Evolutionary conservation across 805 yeast genomes (phyloP).

Genomic region (Myxozyma geophila): DNA sequence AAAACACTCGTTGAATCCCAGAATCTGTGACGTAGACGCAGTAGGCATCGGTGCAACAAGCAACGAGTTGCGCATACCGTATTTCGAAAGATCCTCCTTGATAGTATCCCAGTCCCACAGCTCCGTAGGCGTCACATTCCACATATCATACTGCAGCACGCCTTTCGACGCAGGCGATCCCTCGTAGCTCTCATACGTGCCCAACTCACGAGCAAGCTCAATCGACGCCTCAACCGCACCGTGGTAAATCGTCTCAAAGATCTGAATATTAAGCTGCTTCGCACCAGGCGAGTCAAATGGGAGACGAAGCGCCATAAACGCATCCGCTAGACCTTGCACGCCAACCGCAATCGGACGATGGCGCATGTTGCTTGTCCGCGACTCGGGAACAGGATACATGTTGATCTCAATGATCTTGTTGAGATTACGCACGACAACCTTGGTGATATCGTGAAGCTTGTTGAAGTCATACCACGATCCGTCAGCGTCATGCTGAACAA

Average conservation of each 20-base stretch:
- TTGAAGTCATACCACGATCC: slow-evolving; percentile 68
- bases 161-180: slow-evolving; percentile 95
- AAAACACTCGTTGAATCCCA: slow-evolving; percentile 93
- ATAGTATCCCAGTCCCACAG: slow-evolving; percentile 85
- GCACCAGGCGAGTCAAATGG: slow-evolving; percentile 90
- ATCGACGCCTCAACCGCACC: slow-evolving; percentile 86
- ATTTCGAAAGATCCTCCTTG: slow-evolving; percentile 59
- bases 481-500: slow-evolving; percentile 56
- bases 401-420: slow-evolving; percentile 84
- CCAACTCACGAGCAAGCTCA: slow-evolving; percentile 73
- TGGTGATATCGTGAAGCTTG: slow-evolving; percentile 73
- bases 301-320: slow-evolving; percentile 74
- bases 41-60: slow-evolving; percentile 97
- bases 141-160: slow-evolving; percentile 79
- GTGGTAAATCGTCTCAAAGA: slow-evolving; percentile 94
- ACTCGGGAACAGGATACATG: slow-evolving; percentile 79
- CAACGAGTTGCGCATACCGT: slow-evolving; percentile 86
- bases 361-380: slow-evolving; percentile 73
- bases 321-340: slow-evolving; percentile 96
- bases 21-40: slow-evolving; percentile 94
- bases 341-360: slow-evolving; percentile 97
- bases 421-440: slow-evolving; percentile 77
- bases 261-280: slow-evolving; percentile 72
- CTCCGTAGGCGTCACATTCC: slow-evolving; percentile 78
- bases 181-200: slow-evolving; percentile 70